phyloP scores from a whole-genome alignment of 2,329 filamentous ascomycete genomes.

The Aspergillus thermomutatus region DNA sequence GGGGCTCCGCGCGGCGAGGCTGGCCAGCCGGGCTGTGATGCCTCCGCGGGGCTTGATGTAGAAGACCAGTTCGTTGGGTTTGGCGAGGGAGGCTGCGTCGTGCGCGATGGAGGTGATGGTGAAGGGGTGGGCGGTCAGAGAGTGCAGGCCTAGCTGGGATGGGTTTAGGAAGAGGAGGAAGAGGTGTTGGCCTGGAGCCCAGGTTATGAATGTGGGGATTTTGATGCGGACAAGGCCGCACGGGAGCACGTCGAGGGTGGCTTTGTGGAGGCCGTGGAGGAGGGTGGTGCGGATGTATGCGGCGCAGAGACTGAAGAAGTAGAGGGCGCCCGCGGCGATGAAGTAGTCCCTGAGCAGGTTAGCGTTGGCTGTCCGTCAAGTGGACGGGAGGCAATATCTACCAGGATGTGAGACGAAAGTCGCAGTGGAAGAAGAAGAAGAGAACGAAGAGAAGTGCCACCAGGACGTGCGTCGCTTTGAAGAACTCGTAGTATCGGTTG shows the following conservation, averaged over 20 bases:
- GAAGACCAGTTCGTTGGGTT: slow-evolving; percentile 47
- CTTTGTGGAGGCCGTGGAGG: slow-evolving; percentile 49
- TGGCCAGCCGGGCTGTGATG: slow-evolving; percentile 48
- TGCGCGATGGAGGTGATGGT: slow-evolving; percentile 52
- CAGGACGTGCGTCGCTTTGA: slow-evolving; percentile 56
- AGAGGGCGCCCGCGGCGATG: slow-evolving; percentile 54
- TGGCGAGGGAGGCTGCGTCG: slow-evolving; percentile 6
- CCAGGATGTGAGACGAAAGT: slow-evolving; percentile 54
- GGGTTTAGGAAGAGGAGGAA: slow-evolving; percentile 49
- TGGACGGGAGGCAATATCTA: slow-evolving; percentile 16
- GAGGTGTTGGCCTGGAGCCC: slow-evolving; percentile 54
- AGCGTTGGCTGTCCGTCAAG: not conserved
- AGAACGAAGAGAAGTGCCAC: slow-evolving; percentile 54
- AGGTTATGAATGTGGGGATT: slow-evolving; percentile 45
- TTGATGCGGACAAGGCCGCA: slow-evolving; percentile 43
- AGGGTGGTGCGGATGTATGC: slow-evolving; percentile 48
- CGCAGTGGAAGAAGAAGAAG: slow-evolving; percentile 61
- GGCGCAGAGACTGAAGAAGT: slow-evolving; percentile 47
- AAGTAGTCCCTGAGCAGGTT: slow-evolving; percentile 55
- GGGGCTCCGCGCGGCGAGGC: slow-evolving; percentile 37
- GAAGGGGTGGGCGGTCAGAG: slow-evolving; percentile 52
- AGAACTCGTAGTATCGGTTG: slow-evolving; percentile 58
- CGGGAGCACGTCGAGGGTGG: slow-evolving; percentile 40
- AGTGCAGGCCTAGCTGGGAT: slow-evolving; percentile 34
- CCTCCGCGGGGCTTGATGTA: slow-evolving; percentile 52